Percentiles rank a stretch among this genome's conserved stretches.
phyloP scores from a whole-genome alignment of 192 early-diverging fungal species.

The Coemansia sp. region DNA sequence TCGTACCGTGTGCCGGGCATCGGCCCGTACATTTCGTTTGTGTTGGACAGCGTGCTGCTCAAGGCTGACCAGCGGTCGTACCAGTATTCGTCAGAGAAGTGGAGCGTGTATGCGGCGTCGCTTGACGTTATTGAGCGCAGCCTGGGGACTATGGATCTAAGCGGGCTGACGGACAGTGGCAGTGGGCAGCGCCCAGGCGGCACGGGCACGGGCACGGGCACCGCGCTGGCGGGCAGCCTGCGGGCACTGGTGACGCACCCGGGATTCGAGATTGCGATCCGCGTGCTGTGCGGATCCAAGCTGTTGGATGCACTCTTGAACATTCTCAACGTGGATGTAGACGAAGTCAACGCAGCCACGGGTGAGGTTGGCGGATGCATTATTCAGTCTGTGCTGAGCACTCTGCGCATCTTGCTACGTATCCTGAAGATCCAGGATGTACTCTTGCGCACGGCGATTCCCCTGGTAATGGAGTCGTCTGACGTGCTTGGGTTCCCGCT shows the following conservation, averaged over 20 bases:
- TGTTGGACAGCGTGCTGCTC: conserved; percentile 81
- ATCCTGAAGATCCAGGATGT: conserved; percentile 72
- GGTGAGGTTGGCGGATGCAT: conserved; percentile 35
- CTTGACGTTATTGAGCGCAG: conserved; percentile 79
- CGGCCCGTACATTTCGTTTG: conserved; percentile 75
- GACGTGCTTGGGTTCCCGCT: conserved; percentile 52
- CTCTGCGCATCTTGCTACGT: conserved; percentile 64
- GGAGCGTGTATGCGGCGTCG: conserved; percentile 61
- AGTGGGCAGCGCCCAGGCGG: not conserved
- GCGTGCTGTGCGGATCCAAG: conserved; percentile 73
- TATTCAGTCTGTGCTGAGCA: conserved; percentile 23
- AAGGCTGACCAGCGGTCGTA: conserved; percentile 72
- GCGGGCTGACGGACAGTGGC: conserved; percentile 33
- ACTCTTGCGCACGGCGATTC: conserved; percentile 67
- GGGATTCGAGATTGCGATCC: conserved; percentile 77
- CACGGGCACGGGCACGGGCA: conserved; percentile 5
- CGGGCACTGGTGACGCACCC: conserved; percentile 67
- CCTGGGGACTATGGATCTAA: conserved; percentile 72
- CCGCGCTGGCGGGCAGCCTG: conserved; percentile 19
- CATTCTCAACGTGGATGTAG: conserved; percentile 62
- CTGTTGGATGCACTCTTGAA: conserved; percentile 70
- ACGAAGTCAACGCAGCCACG: conserved; percentile 54
- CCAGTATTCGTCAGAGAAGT: conserved; percentile 65
- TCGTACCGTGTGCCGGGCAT: conserved; percentile 71
- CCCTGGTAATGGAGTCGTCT: conserved; percentile 52